Conservation (phyloP, 768 basidiomycete genomes). For the Lentinula boryana region DNA sequence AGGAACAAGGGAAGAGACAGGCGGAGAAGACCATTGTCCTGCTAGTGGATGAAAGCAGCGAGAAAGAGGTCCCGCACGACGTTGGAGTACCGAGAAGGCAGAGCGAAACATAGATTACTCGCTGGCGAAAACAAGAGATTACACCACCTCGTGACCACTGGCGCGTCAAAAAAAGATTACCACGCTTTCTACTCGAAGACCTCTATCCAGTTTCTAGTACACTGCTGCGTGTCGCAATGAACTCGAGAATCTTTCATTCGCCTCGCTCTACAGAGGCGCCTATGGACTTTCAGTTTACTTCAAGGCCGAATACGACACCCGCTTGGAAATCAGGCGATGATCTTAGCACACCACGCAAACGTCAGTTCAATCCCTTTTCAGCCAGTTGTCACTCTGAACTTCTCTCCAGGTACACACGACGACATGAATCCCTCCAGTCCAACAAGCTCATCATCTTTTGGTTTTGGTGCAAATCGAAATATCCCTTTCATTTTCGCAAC, state of each 20-base stretch:
- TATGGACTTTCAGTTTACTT: constrained; percentile 88
- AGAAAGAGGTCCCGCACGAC: constrained; percentile 11
- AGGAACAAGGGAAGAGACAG: constrained; percentile 13
- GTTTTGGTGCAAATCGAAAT: constrained; percentile 60
- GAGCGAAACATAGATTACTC: constrained; percentile 19
- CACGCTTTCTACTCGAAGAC: background rate
- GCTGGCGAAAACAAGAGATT: background rate
- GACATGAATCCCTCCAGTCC: constrained; percentile 38
- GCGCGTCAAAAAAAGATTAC: background rate
- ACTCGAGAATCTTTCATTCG: constrained; percentile 11
- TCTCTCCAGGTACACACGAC: constrained; percentile 31
- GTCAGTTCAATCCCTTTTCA: constrained; percentile 33
- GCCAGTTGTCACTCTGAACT: constrained; percentile 1
- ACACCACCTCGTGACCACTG: constrained; percentile 17
- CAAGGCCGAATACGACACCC: constrained; percentile 38
- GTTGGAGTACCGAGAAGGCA: constrained; percentile 18
- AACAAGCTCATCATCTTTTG: constrained; percentile 32
- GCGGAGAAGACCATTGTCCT: constrained; percentile 36
- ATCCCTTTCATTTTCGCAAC: constrained; percentile 71
- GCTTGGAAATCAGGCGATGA: constrained; percentile 26
- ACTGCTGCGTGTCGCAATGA: background rate
- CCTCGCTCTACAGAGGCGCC: constrained; percentile 72
- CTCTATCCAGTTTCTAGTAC: constrained; percentile 10
- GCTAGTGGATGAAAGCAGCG: constrained; percentile 46
- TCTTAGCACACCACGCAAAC: constrained; percentile 58